Base-by-base conservation (phyloP, 441 rosid genomes). In the Erodium texanum region DNA sequence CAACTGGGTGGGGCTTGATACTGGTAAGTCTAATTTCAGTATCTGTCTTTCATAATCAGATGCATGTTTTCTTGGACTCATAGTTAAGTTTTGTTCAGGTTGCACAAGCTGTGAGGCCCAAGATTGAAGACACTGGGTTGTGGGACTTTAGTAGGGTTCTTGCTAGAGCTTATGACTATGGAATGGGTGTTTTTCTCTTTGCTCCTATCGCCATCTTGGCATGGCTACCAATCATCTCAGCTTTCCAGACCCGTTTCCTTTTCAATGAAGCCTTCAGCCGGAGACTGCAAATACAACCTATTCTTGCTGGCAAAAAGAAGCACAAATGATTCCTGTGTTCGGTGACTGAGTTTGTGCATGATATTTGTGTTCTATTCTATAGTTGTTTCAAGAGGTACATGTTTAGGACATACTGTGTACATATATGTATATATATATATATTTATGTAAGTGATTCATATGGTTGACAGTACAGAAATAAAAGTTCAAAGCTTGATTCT, bases 1-100 rank as follows among this genome's bases (percentile, higher is more conserved):
- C 99, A 3, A 94, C 99, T 0, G 99, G 97, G 67, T 94, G 99
- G 99, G 97, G 99, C 71, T 80, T 94, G 70, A 82, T 91, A 79
- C 69, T 94, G 97, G 99, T 94, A 84, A 79, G 82, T 52, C 54
- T 45, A 45, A 45, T 45, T 1, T 27, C 3, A 27, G n/a, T 43
- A 15, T 43, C 50, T 10, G 45, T 16, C 7, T 24, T 27, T 58
- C 11, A 24, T 10, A 2, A 62, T 27, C 9, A 15, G 22, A 24
- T 14, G 11, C 29, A 63, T 9, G 5, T 7, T 27, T 14, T 61
- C 7, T 59, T 0, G 23, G 11, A 61, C 29, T n/a, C n/a, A 43
- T 20, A 12, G 15, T 43, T 38, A 68, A 8, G 63, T 29, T 61
- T 19, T 66, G 48, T 65, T 79, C 85, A 94, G 99, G 81, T 89